phyloP scores from a whole-genome alignment of 83 land plant species.

The Thuja plicata region DNA sequence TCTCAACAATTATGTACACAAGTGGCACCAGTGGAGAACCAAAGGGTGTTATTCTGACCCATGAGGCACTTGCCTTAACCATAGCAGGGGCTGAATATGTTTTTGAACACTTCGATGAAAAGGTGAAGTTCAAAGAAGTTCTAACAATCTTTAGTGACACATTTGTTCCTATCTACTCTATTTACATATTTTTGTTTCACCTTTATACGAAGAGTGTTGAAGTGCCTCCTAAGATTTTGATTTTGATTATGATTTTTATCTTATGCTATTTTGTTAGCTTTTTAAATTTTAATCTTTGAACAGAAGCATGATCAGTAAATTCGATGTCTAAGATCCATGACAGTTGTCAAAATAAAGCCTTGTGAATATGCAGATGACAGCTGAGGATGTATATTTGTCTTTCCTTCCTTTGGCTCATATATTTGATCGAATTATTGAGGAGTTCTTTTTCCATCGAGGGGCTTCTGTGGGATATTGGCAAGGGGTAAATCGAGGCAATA shows the following conservation, averaged over 20 bases:
- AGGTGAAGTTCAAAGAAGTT: conserved; percentile 35
- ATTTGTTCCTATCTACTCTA: background rate
- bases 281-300: background rate
- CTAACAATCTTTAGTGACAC: background rate
- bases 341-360: background rate
- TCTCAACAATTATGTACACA: conserved; percentile 96
- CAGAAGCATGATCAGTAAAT: background rate
- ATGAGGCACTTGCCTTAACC: conserved; percentile 48
- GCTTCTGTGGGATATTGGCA: conserved; percentile 96
- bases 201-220: background rate
- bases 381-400: conserved; percentile 78
- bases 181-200: background rate
- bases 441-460: conserved; percentile 80
- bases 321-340: conserved; percentile 9
- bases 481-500: conserved; percentile 54
- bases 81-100: conserved; percentile 65
- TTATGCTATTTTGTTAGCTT: background rate
- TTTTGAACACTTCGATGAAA: conserved; percentile 70
- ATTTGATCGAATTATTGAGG: conserved; percentile 89
- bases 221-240: background rate
- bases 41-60: conserved; percentile 88
- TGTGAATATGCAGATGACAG: conserved; percentile 52
- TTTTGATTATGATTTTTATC: background rate
- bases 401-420: conserved; percentile 98
- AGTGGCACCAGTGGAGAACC: conserved; percentile 99